Evolutionary conservation across 1,284 basidiomycete genomes (phyloP).

Genomic region (Marasmius sp.): DNA sequence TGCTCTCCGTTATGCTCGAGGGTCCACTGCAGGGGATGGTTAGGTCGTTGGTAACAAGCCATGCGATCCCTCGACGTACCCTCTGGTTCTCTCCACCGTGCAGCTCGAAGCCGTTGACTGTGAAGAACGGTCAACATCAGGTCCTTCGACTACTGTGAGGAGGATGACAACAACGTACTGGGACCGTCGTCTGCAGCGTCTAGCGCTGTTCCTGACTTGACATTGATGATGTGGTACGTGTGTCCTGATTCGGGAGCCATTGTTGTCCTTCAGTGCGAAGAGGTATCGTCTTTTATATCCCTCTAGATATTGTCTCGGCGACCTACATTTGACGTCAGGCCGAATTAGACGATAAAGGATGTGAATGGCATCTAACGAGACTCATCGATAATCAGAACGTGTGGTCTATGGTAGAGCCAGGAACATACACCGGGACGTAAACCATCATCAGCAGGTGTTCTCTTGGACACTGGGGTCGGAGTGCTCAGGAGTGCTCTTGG

Average conservation of each 20-base stretch:
- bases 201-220: conserved; percentile 20
- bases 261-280: neutral
- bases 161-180: conserved; percentile 12
- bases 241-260: conserved; percentile 13
- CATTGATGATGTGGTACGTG: conserved; percentile 24
- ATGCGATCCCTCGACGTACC: conserved; percentile 7
- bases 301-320: no score
- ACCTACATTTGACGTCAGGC: no score
- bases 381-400: no score
- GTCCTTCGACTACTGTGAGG: neutral
- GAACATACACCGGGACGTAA: no score
- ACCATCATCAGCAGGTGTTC: no score
- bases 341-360: no score
- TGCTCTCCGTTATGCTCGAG: conserved; percentile 12
- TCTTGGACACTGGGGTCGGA: no score
- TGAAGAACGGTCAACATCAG: neutral
- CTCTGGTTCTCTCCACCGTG: conserved; percentile 23
- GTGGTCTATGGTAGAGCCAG: no score
- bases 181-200: conserved; percentile 21
- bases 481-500: no score
- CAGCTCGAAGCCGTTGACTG: conserved; percentile 20
- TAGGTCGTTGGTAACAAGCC: neutral
- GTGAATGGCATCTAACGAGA: no score
- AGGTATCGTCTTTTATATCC: no score
- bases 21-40: conserved; percentile 17